These are phyloP conservation scores for Suhomyces prunicola DNA, from an alignment of 805 yeast species.

Conservation along the genomic window DNA sequence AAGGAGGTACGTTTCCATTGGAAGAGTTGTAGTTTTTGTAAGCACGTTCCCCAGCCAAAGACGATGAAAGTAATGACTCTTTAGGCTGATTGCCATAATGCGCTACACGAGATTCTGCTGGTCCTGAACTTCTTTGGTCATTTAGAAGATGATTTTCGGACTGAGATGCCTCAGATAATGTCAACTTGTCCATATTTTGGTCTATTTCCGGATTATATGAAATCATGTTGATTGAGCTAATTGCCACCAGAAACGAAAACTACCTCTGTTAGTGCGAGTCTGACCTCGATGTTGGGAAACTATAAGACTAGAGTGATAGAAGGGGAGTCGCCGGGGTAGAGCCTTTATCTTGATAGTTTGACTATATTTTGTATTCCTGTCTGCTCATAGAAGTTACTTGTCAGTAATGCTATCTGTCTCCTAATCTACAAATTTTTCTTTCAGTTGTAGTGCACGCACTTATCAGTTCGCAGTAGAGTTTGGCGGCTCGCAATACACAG, in stretches of 20 bases:
- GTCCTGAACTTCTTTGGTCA: not conserved
- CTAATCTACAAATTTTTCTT: not conserved
- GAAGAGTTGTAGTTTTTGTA: not conserved
- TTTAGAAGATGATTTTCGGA: not conserved
- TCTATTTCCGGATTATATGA: constrained; percentile 5
- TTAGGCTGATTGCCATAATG: constrained; percentile 6
- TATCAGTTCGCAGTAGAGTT: not conserved
- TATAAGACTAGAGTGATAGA: not conserved
- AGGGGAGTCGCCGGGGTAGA: not conserved
- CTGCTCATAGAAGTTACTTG: not conserved
- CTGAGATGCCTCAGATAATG: not conserved
- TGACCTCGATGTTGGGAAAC: not conserved
- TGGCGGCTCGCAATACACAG: constrained; percentile 31
- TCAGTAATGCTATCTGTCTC: not conserved
- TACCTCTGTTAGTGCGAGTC: not conserved
- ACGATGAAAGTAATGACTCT: constrained; percentile 24
- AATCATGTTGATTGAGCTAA: constrained; percentile 31
- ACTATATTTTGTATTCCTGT: not conserved
- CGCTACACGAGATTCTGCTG: not conserved
- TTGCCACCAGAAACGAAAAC: not conserved
- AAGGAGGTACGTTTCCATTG: not conserved
- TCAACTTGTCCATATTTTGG: constrained; percentile 1
- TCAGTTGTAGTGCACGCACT: not conserved
- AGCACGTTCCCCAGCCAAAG: constrained; percentile 22
- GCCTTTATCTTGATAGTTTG: not conserved